Base-by-base conservation (phyloP, 2,329 filamentous ascomycete species). In the Pseudohalonectria lignicola region DNA sequence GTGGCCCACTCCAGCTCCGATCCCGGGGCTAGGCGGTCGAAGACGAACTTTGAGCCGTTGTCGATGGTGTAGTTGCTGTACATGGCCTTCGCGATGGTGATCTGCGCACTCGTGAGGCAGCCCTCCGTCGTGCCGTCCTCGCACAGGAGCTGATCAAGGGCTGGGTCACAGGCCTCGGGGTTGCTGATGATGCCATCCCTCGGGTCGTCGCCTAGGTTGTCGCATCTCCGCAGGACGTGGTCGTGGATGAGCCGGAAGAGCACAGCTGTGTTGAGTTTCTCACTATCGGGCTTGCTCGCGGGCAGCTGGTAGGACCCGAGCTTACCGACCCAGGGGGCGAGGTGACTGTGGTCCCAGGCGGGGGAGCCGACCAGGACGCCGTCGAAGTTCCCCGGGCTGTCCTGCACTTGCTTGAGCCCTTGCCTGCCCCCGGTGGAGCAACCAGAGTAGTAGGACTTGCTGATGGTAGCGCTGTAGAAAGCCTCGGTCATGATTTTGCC, bases 351-450 rank as follows among this genome's bases (percentile, higher is more conserved):
- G 57, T 66, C 71, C 67, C 68, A 73, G 1, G 69, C 69, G 23
- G 64, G 51, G 2, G 53, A 51, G 7, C 70, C 69, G 12, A 71
- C 64, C 1, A 77, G 49, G 11, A 71, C 61, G 16, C 74, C 74
- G 45, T 77, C 71, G 40, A 77, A 76, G 43, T 70, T 69, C 5
- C 65, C 62, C 0, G 72, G 71, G 36, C 61, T 72, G 11, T 61
- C 52, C 46, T 76, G 66, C 4, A 66, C 58, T 40, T 69, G 64
- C 43, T 69, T 71, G 9, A 75, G 53, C 3, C 73, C 74, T 53
- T 77, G 71, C 0, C 73, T 57, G 1, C 74, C 74, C n/a, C 74
- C 74, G 0, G 71, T 76, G 1, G 69, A 74, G 51, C 71, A 76
- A 16, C 73, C 74, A 20, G 62, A 60, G 49, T 68, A 76, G 52